Conservation (phyloP, 2,329 filamentous ascomycete species). For the Trichoderma guizhouense region DNA sequence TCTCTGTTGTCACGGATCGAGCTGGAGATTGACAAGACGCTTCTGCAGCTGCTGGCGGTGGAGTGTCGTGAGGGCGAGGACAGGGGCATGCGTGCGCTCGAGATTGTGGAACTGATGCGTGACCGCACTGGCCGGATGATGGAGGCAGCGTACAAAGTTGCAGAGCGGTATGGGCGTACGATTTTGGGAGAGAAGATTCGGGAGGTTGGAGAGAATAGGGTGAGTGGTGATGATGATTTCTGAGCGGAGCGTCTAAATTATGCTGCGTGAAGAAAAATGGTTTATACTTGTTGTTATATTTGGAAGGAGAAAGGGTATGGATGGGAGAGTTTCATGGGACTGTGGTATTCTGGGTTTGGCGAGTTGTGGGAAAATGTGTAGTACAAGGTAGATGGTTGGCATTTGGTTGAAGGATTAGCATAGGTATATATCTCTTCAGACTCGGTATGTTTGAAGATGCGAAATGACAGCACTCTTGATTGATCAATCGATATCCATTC, state of each 20-base stretch:
- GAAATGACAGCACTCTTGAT: background rate
- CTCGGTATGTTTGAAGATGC: background rate
- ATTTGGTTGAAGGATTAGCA: background rate
- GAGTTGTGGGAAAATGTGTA: background rate
- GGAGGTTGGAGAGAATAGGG: conserved; percentile 71
- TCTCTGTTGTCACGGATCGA: conserved; percentile 67
- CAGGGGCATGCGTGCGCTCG: conserved; percentile 87
- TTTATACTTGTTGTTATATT: background rate
- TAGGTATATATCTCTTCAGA: background rate
- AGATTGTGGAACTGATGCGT: conserved; percentile 81
- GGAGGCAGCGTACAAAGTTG: conserved; percentile 86
- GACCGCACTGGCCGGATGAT: conserved; percentile 86
- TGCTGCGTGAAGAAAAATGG: background rate
- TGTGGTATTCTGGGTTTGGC: background rate
- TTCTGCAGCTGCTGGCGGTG: conserved; percentile 81
- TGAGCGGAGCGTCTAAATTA: background rate
- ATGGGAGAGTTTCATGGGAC: background rate
- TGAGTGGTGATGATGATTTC: conserved; percentile 53
- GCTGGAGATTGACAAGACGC: conserved; percentile 82
- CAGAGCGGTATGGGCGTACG: conserved; percentile 74
- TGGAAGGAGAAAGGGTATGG: background rate
- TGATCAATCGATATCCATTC: no score
- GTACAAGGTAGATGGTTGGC: background rate
- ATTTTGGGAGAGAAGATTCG: conserved; percentile 88
- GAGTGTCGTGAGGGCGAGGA: conserved; percentile 95